Evolutionary conservation across 345 rosid genomes (phyloP).

Genomic region (Anastatica hierochuntica): DNA sequence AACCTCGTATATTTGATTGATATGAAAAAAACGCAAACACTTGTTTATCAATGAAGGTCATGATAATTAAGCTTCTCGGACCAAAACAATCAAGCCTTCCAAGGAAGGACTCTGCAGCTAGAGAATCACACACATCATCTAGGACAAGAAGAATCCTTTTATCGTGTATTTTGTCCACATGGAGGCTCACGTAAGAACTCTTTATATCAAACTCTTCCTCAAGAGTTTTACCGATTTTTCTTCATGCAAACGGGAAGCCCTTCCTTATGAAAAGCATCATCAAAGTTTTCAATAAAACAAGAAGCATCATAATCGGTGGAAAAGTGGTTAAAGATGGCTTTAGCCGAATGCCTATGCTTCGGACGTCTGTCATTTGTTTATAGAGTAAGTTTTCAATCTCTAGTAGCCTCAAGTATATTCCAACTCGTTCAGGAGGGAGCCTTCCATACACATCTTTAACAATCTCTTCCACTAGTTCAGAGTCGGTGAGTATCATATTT

Average conservation of each 20-base stretch:
- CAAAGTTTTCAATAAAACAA: neutral
- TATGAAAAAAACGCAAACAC: neutral
- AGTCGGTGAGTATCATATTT: neutral
- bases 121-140: neutral
- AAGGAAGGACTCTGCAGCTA: neutral
- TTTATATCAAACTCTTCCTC: too few species aligned
- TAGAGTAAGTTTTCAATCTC: neutral
- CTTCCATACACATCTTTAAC: neutral
- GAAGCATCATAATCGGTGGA: neutral
- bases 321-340: neutral
- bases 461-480: neutral
- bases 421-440: neutral
- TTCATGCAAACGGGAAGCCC: neutral
- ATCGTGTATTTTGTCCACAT: too few species aligned
- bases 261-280: neutral
- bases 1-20: conserved; percentile 1
- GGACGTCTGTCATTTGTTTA: neutral
- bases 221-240: neutral
- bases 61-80: conserved; percentile 4
- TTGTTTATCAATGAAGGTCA: neutral
- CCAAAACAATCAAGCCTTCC: conserved; percentile 1
- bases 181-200: too few species aligned
- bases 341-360: neutral
- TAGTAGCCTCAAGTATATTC: neutral
- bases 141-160: neutral